Percentiles rank a stretch among this genome's conserved stretches.
These are phyloP conservation scores for Suhomyces prunicola DNA, from an alignment of 805 yeast genomes.

Conservation along the genomic window DNA sequence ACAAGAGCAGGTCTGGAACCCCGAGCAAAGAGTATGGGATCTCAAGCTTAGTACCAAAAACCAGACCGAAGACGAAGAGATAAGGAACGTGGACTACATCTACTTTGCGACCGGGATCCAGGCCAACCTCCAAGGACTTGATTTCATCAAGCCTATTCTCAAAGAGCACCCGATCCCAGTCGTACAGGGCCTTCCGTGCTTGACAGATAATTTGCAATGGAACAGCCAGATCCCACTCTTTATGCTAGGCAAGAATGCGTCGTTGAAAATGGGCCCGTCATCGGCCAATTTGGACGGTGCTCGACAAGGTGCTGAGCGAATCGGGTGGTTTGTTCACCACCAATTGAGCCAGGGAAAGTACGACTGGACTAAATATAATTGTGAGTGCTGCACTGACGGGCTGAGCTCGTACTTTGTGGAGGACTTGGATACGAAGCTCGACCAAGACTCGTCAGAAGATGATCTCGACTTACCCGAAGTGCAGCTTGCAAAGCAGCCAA, in stretches of 20 bases:
- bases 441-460: neutral
- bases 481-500: neutral
- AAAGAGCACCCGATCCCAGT: conserved; percentile 26
- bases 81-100: conserved; percentile 27
- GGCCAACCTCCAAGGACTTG: conserved; percentile 26
- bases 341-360: conserved; percentile 10
- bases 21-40: conserved; percentile 22
- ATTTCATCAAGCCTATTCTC: conserved; percentile 28
- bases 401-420: neutral
- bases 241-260: conserved; percentile 43
- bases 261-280: conserved; percentile 42
- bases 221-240: conserved; percentile 35
- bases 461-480: neutral
- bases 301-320: conserved; percentile 42
- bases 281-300: conserved; percentile 49
- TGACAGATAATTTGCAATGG: conserved; percentile 46
- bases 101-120: conserved; percentile 42
- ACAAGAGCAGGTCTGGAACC: conserved; percentile 22
- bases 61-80: neutral
- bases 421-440: conserved; percentile 4
- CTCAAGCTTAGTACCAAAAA: conserved; percentile 10
- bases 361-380: conserved; percentile 7
- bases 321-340: conserved; percentile 36
- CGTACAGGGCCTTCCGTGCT: conserved; percentile 39
- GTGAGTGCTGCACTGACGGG: conserved; percentile 2